These are phyloP conservation scores for Exsudoporus frostii DNA, from an alignment of 768 basidiomycete species.

Conservation along the genomic window DNA sequence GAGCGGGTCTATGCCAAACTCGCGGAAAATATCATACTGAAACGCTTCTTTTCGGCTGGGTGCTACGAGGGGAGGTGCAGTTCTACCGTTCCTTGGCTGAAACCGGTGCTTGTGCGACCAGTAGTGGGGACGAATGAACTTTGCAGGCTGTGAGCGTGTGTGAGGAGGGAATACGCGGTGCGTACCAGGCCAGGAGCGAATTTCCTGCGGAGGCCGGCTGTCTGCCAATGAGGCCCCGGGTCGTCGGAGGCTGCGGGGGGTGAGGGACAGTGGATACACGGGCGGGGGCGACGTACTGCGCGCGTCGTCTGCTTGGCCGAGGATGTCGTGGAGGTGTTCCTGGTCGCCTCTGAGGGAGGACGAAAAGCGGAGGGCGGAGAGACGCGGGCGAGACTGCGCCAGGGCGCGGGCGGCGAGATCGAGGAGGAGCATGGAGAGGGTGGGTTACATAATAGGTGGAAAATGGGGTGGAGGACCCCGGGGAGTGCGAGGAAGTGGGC, in stretches of 20 bases:
- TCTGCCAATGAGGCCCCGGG: slow-evolving; percentile 16
- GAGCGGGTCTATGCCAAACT: slow-evolving; percentile 71
- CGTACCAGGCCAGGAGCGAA: slow-evolving; percentile 25
- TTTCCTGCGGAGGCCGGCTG: slow-evolving; percentile 26
- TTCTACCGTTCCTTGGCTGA: slow-evolving; percentile 17
- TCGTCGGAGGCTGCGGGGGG: slow-evolving; percentile 4
- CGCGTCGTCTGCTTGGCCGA: slow-evolving; percentile 22
- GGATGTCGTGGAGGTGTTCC: slow-evolving; percentile 21
- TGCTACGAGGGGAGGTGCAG: slow-evolving; percentile 45
- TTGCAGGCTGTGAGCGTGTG: not conserved
- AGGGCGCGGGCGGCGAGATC: slow-evolving; percentile 12
- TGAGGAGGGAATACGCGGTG: too few species aligned
- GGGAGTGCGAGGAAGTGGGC: slow-evolving; percentile 4
- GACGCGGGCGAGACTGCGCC: slow-evolving; percentile 3
- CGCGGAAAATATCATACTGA: slow-evolving; percentile 63
- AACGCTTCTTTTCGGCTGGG: slow-evolving; percentile 55
- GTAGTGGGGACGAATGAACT: slow-evolving; percentile 50
- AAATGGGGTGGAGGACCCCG: slow-evolving; percentile 12
- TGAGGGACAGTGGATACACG: not conserved
- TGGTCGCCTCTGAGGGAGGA: slow-evolving; percentile 27
- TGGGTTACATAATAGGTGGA: slow-evolving; percentile 8
- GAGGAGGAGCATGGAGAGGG: slow-evolving; percentile 12
- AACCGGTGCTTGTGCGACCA: slow-evolving; percentile 40
- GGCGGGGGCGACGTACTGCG: slow-evolving; percentile 7
- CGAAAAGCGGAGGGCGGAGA: not conserved